These are phyloP conservation scores for Mycena filopes DNA, from an alignment of 768 basidiomycete genomes.

Conservation along the genomic window DNA sequence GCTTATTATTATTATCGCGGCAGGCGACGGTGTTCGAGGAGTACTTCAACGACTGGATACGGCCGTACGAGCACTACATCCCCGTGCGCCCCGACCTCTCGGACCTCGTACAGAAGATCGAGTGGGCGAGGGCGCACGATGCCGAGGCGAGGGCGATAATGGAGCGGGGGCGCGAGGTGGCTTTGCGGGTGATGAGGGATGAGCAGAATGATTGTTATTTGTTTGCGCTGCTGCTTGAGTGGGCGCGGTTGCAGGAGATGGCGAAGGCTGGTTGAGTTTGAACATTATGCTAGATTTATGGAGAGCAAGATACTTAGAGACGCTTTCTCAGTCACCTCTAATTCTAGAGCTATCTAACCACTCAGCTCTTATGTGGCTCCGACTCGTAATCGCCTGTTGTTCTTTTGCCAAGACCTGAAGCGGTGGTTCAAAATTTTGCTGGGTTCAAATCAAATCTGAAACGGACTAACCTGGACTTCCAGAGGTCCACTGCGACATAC, in stretches of 20 bases:
- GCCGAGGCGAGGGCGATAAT: constrained; percentile 22
- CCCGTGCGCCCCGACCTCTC: constrained; percentile 23
- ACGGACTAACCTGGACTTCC: too few relatives aligned
- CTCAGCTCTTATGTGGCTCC: too few relatives aligned
- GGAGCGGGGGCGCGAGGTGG: constrained; percentile 22
- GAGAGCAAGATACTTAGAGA: too few relatives aligned
- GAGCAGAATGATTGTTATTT: constrained; percentile 1
- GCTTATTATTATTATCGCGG: too few relatives aligned
- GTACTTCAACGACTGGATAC: constrained; percentile 20
- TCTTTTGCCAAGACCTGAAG: too few relatives aligned
- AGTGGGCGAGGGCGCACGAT: constrained; percentile 24
- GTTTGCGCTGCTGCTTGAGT: constrained; percentile 21
- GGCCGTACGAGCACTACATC: constrained; percentile 24
- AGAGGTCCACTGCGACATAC: too few relatives aligned
- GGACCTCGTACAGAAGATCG: constrained; percentile 23
- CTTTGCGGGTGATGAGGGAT: constrained; percentile 21
- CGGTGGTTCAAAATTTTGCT: too few relatives aligned
- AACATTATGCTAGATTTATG: too few relatives aligned
- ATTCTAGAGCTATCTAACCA: too few relatives aligned
- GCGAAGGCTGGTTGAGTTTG: background rate
- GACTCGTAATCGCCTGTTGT: too few relatives aligned
- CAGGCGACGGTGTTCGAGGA: constrained; percentile 24
- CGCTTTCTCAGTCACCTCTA: too few relatives aligned
- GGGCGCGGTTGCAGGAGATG: constrained; percentile 26
- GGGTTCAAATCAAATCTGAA: too few relatives aligned